Conservation (phyloP, 306 rosid species). For the Quercus gilva region DNA sequence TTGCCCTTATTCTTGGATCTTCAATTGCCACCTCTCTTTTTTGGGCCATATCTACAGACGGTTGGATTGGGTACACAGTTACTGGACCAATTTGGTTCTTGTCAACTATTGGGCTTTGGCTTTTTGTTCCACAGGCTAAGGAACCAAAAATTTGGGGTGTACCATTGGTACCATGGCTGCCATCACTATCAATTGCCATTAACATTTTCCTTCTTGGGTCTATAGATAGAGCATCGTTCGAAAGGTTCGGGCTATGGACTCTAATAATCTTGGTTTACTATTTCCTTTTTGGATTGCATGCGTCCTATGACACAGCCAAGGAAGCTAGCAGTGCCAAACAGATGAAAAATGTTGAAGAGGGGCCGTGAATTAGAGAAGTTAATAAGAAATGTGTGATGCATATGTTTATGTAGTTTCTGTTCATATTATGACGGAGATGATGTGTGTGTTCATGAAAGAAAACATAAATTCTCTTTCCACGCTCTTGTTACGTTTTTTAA, state of each 20-base stretch:
- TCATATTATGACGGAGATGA: neutral
- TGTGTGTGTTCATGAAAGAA: neutral
- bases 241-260: conserved; percentile 44
- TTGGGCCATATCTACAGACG: conserved; percentile 28
- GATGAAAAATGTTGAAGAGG: conserved; percentile 3
- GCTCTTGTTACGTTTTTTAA: too few relatives aligned
- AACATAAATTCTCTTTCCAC: too few relatives aligned
- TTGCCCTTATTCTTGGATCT: conserved; percentile 44
- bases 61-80: conserved; percentile 50
- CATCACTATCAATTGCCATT: conserved; percentile 60
- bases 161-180: conserved; percentile 79
- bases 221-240: conserved; percentile 50
- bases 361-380: neutral
- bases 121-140: conserved; percentile 61
- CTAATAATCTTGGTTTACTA: conserved; percentile 34
- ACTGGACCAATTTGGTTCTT: conserved; percentile 49
- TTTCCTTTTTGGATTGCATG: conserved; percentile 44
- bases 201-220: conserved; percentile 84
- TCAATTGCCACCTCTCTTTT: conserved; percentile 38
- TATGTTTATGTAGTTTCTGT: neutral
- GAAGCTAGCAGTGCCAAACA: conserved; percentile 13
- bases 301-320: conserved; percentile 48
- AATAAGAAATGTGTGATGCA: neutral
- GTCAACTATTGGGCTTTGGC: conserved; percentile 44
- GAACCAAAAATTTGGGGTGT: conserved; percentile 70